Evolutionary conservation across 2,329 filamentous ascomycete species (phyloP).

Genomic region (Exophiala xenobiotica): DNA sequence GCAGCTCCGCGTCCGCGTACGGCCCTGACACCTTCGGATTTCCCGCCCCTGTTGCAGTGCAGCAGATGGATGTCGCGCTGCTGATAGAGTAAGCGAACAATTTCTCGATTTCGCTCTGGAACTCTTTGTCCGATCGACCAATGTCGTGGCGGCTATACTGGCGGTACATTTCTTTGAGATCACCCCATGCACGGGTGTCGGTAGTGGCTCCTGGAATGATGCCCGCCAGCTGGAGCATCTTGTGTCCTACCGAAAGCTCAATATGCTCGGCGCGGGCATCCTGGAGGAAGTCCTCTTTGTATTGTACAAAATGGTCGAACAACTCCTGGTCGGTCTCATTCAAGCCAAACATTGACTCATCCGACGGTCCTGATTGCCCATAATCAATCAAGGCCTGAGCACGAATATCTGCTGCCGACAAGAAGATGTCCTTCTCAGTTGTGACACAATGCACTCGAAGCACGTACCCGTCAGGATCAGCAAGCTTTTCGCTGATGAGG

Average conservation of each 20-base stretch:
- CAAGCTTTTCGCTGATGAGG: background rate
- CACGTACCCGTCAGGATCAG: background rate
- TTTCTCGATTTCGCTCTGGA: background rate
- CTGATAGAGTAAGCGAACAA: slow-evolving; percentile 6
- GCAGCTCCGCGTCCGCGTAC: slow-evolving; percentile 6
- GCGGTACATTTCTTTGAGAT: background rate
- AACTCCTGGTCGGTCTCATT: too few relatives aligned
- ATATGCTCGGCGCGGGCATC: too few relatives aligned
- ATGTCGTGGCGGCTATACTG: background rate
- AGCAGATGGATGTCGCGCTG: slow-evolving; percentile 3
- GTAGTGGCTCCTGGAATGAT: background rate
- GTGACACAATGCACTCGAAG: slow-evolving; percentile 10
- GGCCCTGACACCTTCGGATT: background rate
- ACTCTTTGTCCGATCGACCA: background rate
- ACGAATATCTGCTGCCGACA: background rate
- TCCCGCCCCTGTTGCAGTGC: slow-evolving; percentile 7
- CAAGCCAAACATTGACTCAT: too few relatives aligned
- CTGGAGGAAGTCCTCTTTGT: too few relatives aligned
- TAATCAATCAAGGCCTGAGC: too few relatives aligned
- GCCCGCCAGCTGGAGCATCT: slow-evolving; percentile 6
- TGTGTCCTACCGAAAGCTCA: slow-evolving; percentile 8
- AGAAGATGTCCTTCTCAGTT: slow-evolving; percentile 4
- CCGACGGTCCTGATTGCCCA: too few relatives aligned
- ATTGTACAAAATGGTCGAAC: too few relatives aligned
- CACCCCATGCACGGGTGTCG: background rate